phyloP scores from a whole-genome alignment of 345 rosid genomes.

The Rhizophora apiculata region DNA sequence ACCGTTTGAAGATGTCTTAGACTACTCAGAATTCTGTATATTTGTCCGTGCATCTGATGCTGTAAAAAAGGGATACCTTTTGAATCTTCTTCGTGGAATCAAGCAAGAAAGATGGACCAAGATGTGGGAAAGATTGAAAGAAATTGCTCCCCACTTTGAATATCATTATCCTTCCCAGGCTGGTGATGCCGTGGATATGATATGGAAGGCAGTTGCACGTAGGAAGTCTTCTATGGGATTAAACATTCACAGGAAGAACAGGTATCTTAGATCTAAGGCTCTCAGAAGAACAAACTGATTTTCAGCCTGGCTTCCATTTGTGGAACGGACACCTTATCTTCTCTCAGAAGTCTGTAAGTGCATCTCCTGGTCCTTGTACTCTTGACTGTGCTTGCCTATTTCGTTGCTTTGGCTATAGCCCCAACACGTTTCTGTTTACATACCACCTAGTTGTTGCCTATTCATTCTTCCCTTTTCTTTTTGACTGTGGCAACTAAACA shows the following conservation, averaged over 20 bases:
- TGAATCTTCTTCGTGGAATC: slow-evolving; percentile 61
- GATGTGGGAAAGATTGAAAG: slow-evolving; percentile 72
- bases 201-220: slow-evolving; percentile 69
- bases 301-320: neutral
- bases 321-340: too few species aligned
- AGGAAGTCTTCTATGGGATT: slow-evolving; percentile 47
- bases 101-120: slow-evolving; percentile 54
- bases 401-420: too few species aligned
- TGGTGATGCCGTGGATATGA: slow-evolving; percentile 87
- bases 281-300: slow-evolving; percentile 7
- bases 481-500: too few species aligned
- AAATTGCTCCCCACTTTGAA: slow-evolving; percentile 50
- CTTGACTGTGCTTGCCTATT: too few species aligned
- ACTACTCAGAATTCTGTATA: slow-evolving; percentile 71
- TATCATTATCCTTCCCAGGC: slow-evolving; percentile 68
- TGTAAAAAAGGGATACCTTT: slow-evolving; percentile 55
- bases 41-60: slow-evolving; percentile 72
- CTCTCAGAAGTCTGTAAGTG: too few species aligned
- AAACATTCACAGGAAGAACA: slow-evolving; percentile 46
- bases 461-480: too few species aligned
- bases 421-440: too few species aligned
- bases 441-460: too few species aligned
- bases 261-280: slow-evolving; percentile 50
- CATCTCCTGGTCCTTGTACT: too few species aligned
- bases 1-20: slow-evolving; percentile 84